Conservation (phyloP, 2,329 filamentous ascomycete genomes). For the Beauveria sp. region DNA sequence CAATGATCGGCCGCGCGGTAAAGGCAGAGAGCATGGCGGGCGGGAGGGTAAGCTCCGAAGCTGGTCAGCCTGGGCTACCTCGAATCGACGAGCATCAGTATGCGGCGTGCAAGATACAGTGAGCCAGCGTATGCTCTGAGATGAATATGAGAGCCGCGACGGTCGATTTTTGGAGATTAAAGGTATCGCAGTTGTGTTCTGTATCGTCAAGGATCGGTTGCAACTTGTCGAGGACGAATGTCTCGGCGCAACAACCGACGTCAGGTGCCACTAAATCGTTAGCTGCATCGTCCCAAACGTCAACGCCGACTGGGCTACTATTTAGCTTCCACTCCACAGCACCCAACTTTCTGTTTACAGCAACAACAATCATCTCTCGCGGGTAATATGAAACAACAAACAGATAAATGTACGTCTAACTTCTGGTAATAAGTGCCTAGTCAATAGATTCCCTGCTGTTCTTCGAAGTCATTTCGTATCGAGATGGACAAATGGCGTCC, state of each 20-base stretch:
- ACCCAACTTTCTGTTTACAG: background rate
- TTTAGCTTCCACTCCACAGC: background rate
- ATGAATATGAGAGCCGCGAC: background rate
- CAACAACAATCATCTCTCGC: too few relatives aligned
- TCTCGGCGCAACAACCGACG: background rate
- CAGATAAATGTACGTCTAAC: too few relatives aligned
- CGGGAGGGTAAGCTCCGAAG: slow-evolving; percentile 31
- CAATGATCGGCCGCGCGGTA: slow-evolving; percentile 90
- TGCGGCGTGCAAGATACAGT: background rate
- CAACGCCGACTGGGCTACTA: background rate
- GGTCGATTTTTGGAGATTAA: background rate
- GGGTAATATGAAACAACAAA: too few relatives aligned
- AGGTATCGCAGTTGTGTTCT: background rate
- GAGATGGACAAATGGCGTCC: too few relatives aligned
- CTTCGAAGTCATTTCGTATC: too few relatives aligned
- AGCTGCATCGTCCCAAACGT: background rate
- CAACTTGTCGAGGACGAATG: background rate
- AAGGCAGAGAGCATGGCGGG: slow-evolving; percentile 90
- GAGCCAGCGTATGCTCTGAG: background rate
- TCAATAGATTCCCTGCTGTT: too few relatives aligned
- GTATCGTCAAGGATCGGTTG: background rate
- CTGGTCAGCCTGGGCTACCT: slow-evolving; percentile 21
- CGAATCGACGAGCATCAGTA: slow-evolving; percentile 24
- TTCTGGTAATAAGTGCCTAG: too few relatives aligned
- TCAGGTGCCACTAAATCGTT: slow-evolving; percentile 1